Evolutionary conservation across 352 stramenopile species (phyloP).

Genomic region (Phytopythium montanum): DNA sequence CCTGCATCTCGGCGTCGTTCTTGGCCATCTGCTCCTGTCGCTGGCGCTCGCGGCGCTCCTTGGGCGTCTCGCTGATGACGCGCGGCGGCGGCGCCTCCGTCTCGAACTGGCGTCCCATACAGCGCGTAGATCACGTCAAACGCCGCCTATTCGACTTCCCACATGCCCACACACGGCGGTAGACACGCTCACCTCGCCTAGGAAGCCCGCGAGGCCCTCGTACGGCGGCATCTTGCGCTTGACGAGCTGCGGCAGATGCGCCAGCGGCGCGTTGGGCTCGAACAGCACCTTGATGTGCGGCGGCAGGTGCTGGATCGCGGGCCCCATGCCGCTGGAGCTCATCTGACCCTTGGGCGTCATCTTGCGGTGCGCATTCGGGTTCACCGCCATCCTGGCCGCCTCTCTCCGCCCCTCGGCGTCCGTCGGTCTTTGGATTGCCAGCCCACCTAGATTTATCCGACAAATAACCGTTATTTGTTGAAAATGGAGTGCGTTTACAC

Average conservation of each 20-base stretch:
- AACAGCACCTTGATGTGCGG: conserved; percentile 80
- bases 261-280: conserved; percentile 72
- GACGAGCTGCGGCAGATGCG: conserved; percentile 62
- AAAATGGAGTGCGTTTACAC: too few species aligned
- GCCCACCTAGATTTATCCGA: background rate
- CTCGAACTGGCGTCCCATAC: conserved; percentile 49
- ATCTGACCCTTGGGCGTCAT: conserved; percentile 89
- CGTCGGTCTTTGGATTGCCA: background rate
- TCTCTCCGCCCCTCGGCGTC: background rate
- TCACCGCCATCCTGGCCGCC: conserved; percentile 18
- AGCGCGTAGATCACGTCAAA: background rate
- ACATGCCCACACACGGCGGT: background rate
- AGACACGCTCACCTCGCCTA: conserved; percentile 20
- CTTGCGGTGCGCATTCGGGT: conserved; percentile 77
- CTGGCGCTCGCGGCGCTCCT: conserved; percentile 63
- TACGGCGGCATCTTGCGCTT: conserved; percentile 89
- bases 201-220: conserved; percentile 42
- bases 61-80: conserved; percentile 68
- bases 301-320: conserved; percentile 76
- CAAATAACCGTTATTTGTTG: background rate
- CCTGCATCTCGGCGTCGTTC: conserved; percentile 65
- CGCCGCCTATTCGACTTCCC: background rate
- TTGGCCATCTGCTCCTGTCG: conserved; percentile 51
- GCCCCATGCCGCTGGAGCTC: conserved; percentile 84
- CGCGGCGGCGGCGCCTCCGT: conserved; percentile 45